Evolutionary conservation across 164 flowering plant species (phyloP).

Genomic region (Vitis labrusca): DNA sequence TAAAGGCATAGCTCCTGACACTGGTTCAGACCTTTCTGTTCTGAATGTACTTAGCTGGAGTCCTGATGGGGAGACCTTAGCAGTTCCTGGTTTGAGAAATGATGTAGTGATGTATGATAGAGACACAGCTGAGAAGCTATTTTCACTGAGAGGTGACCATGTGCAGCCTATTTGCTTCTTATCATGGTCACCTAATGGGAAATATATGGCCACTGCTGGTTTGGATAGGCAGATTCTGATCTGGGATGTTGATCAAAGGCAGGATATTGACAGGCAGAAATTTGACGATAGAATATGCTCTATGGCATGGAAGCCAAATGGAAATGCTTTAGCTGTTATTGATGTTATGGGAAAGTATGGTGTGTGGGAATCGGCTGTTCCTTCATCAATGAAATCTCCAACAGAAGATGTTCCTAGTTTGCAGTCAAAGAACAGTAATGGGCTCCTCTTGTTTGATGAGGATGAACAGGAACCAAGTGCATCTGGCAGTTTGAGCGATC

Average conservation of each 20-base stretch:
- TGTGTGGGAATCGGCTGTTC: constrained; percentile 84
- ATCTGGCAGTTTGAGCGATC: constrained; percentile 71
- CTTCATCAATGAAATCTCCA: constrained; percentile 89
- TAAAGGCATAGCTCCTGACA: constrained; percentile 72
- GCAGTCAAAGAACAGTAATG: constrained; percentile 52
- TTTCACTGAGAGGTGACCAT: constrained; percentile 85
- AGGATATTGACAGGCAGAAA: constrained; percentile 87
- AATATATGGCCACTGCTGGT: constrained; percentile 92
- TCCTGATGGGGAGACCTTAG: constrained; percentile 86
- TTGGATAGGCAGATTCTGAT: constrained; percentile 81
- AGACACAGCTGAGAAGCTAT: constrained; percentile 90
- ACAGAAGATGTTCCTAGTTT: constrained; percentile 67
- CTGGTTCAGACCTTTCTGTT: constrained; percentile 50
- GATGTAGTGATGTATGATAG: constrained; percentile 96
- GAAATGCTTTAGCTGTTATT: constrained; percentile 87
- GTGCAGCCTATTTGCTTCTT: constrained; percentile 66
- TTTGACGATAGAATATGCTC: constrained; percentile 74
- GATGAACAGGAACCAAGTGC: constrained; percentile 56
- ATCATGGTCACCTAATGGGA: constrained; percentile 97
- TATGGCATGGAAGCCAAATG: constrained; percentile 92
- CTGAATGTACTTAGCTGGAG: constrained; percentile 82
- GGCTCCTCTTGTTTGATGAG: constrained; percentile 70
- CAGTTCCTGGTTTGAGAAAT: constrained; percentile 88
- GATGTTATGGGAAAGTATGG: constrained; percentile 93
- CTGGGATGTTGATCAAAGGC: constrained; percentile 85